These are phyloP conservation scores for Chaetomidium leptoderma DNA, from an alignment of 495 filamentous ascomycete genomes.

Conservation along the genomic window DNA sequence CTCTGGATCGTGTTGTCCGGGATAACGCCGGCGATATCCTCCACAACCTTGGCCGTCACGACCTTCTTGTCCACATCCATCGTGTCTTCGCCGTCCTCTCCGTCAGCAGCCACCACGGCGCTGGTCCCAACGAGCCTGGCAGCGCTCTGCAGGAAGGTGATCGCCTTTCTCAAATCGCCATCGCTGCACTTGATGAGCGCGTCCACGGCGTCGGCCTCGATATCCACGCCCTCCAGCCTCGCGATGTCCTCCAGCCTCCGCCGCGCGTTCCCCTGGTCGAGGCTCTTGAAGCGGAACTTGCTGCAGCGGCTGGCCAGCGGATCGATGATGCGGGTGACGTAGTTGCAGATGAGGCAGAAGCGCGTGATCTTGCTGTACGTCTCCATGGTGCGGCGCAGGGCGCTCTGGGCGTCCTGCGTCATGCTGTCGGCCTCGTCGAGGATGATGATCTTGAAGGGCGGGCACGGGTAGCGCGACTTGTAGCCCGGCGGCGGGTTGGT, in stretches of 20 bases:
- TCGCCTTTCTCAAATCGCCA: constrained; percentile 90
- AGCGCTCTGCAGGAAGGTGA: constrained; percentile 91
- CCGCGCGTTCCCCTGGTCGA: constrained; percentile 78
- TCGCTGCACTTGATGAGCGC: constrained; percentile 82
- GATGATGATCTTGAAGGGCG: constrained; percentile 97
- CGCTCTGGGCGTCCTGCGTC: constrained; percentile 96
- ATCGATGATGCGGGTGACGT: constrained; percentile 96
- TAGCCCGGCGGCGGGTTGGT: constrained; percentile 70
- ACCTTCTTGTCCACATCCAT: constrained; percentile 55
- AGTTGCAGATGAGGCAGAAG: constrained; percentile 98
- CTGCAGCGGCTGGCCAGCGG: constrained; percentile 86
- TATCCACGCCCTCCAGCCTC: constrained; percentile 61
- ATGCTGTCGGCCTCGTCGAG: constrained; percentile 97
- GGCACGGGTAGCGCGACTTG: constrained; percentile 77
- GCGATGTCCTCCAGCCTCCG: constrained; percentile 77
- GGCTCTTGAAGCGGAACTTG: constrained; percentile 96
- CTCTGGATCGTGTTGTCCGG: constrained; percentile 65
- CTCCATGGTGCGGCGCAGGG: constrained; percentile 93
- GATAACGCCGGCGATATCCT: constrained; percentile 96
- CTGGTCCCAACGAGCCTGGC: constrained; percentile 68
- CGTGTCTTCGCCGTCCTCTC: constrained; percentile 47
- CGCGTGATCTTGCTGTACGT: constrained; percentile 93
- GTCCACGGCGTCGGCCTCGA: constrained; percentile 76
- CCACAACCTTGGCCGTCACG: constrained; percentile 73
- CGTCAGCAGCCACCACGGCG: constrained; percentile 26